phyloP scores from a whole-genome alignment of 2,329 filamentous ascomycete genomes.

The Calycina herbarum region DNA sequence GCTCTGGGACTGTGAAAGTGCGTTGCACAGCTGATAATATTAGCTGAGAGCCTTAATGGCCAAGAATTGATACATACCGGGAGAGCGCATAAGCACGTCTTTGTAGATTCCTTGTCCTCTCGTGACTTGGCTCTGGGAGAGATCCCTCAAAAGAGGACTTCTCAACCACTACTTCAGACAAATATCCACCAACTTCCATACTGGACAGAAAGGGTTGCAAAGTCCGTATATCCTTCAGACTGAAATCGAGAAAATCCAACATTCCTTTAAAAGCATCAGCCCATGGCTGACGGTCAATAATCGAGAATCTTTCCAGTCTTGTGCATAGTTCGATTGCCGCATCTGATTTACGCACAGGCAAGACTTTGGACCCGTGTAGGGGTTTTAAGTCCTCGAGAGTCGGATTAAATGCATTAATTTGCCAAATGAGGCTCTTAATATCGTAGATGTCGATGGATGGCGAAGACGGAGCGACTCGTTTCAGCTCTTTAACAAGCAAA shows the following conservation, averaged over 20 bases:
- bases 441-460: constrained; percentile 6
- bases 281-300: too few species aligned
- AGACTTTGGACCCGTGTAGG: neutral
- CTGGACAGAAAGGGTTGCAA: constrained; percentile 17
- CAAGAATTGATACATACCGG: constrained; percentile 12
- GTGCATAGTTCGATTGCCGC: neutral
- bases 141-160: constrained; percentile 17
- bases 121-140: constrained; percentile 13
- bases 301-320: too few species aligned
- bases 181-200: constrained; percentile 15
- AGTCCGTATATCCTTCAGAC: constrained; percentile 17
- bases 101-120: constrained; percentile 13
- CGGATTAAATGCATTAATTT: constrained; percentile 18
- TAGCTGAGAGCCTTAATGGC: constrained; percentile 10
- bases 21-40: constrained; percentile 20
- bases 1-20: constrained; percentile 19
- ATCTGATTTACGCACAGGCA: too few species aligned
- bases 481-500: constrained; percentile 20
- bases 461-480: constrained; percentile 17
- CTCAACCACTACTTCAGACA: constrained; percentile 19
- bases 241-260: constrained; percentile 17
- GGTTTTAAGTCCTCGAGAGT: constrained; percentile 11
- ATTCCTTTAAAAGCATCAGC: too few species aligned
- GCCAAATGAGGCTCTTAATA: constrained; percentile 20
- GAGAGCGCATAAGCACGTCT: constrained; percentile 19